A percentile compares a stretch with the other conserved stretches of the same genome.
These are phyloP conservation scores for Quercus ilex DNA, from an alignment of 306 rosid genomes.

Conservation along the genomic window DNA sequence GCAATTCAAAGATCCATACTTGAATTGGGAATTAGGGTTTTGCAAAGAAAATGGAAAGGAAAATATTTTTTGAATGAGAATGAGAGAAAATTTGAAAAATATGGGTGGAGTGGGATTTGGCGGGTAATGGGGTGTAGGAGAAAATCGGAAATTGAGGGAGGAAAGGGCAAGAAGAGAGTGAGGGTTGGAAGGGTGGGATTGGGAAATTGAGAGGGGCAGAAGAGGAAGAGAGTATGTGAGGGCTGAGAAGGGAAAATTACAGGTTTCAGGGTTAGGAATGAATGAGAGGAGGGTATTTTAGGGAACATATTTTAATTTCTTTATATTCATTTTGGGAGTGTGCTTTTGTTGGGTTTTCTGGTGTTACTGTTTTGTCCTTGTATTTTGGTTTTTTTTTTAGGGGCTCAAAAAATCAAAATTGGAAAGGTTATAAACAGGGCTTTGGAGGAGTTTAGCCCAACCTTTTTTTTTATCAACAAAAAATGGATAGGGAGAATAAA, in stretches of 20 bases:
- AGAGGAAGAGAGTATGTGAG: constrained; percentile 49
- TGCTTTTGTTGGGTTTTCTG: not conserved
- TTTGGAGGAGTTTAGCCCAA: too few relatives aligned
- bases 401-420: too few relatives aligned
- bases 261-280: constrained; percentile 38
- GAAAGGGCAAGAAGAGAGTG: constrained; percentile 70
- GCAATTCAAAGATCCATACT: constrained; percentile 24
- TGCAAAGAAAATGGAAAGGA: not conserved
- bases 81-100: constrained; percentile 47
- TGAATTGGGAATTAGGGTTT: constrained; percentile 15
- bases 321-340: constrained; percentile 14
- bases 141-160: constrained; percentile 55
- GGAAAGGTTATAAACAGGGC: too few relatives aligned
- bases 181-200: constrained; percentile 22
- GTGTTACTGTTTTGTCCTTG: constrained; percentile 76
- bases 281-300: constrained; percentile 72
- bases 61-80: not conserved
- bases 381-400: too few relatives aligned
- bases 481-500: rapidly evolving
- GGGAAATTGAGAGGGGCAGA: constrained; percentile 70
- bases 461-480: too few relatives aligned
- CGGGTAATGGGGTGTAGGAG: constrained; percentile 60
- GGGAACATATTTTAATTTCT: constrained; percentile 37
- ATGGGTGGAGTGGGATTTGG: constrained; percentile 46
- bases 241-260: constrained; percentile 78